Base-by-base conservation (phyloP, 2,329 filamentous ascomycete species). In the Aspergillus vadensis region DNA sequence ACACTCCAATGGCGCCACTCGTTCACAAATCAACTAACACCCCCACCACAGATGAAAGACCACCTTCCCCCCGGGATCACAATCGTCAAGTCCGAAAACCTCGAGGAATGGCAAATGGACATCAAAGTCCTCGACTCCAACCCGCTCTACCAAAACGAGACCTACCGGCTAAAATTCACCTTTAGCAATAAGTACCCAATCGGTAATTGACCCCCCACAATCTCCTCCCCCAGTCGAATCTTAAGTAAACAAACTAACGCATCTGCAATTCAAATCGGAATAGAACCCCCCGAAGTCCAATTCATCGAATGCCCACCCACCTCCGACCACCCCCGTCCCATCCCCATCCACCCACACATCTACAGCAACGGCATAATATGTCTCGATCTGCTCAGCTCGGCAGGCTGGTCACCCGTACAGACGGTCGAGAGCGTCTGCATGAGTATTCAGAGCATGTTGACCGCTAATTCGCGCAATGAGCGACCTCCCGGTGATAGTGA, bases 291-390 rank as follows among this genome's bases (percentile, higher is more conserved):
- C 23, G 95, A 99, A 82, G 95, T 98, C 66, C 90, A 91, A 59
- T 99, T 99, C 73, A 83, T 91, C 58, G 82, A 87, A 69, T 80
- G 85, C 56, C 76, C 86, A 36, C 54, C 59, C 23, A 64, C 72
- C 9, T 69, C 75, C 32, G 69, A 72, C 6, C 74, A 78, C 0
- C 75, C 77, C 43, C 83, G 85, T 44, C 80, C 82, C 2, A 93
- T 99, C 70, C 95, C 95, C 1, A 93, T 97, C 76, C 95, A 99
- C 72, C 95, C 95, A 3, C 95, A 99, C 80, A 91, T 99, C 77
- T 99, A 99, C 81, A 95, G 91, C 69, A 99, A 99, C 77, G 95
- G 95, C 69, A 97, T 98, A 76, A 99, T 99, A 74, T 99, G 95
- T 72, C 89, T 99, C 52, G 95, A 99, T 70, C 85, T 99, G 1